These are phyloP conservation scores for Skeletonema costatum DNA, from an alignment of 108 stramenopile species.

Conservation along the genomic window DNA sequence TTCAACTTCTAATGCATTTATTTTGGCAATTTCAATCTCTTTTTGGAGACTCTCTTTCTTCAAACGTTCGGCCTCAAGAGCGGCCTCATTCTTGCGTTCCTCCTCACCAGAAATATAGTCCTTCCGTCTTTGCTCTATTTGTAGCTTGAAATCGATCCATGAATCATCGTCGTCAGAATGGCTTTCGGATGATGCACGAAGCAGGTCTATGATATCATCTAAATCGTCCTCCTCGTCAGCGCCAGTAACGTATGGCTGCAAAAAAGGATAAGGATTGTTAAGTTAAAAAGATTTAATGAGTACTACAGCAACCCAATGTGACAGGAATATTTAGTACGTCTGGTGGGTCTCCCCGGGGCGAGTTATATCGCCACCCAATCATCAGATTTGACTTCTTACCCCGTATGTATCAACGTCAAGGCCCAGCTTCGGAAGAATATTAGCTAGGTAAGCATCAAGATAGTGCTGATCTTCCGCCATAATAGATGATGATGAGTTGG, in stretches of 20 bases:
- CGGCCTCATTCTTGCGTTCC: conserved; percentile 31
- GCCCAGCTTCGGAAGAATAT: conserved; percentile 63
- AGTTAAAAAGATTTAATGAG: not conserved
- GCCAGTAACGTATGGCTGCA: conserved; percentile 22
- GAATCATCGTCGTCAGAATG: conserved; percentile 61
- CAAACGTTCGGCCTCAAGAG: conserved; percentile 35
- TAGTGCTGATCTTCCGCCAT: conserved; percentile 50
- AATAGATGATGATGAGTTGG: no score
- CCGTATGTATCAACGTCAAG: conserved; percentile 77
- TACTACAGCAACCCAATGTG: not conserved
- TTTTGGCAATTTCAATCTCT: conserved; percentile 57
- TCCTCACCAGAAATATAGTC: conserved; percentile 33
- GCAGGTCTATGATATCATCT: conserved; percentile 64
- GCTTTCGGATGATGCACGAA: conserved; percentile 71
- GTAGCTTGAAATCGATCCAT: conserved; percentile 56
- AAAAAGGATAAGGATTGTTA: not conserved
- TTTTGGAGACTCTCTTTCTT: conserved; percentile 52
- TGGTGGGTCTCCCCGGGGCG: no score
- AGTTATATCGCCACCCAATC: no score
- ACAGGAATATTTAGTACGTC: no score
- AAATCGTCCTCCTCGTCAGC: conserved; percentile 50
- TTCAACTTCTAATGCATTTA: conserved; percentile 46
- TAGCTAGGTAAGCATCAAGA: conserved; percentile 51
- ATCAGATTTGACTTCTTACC: not conserved
- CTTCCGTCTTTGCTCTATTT: conserved; percentile 41